phyloP scores from a whole-genome alignment of 495 filamentous ascomycete species.

The Penicillium flavigenum region DNA sequence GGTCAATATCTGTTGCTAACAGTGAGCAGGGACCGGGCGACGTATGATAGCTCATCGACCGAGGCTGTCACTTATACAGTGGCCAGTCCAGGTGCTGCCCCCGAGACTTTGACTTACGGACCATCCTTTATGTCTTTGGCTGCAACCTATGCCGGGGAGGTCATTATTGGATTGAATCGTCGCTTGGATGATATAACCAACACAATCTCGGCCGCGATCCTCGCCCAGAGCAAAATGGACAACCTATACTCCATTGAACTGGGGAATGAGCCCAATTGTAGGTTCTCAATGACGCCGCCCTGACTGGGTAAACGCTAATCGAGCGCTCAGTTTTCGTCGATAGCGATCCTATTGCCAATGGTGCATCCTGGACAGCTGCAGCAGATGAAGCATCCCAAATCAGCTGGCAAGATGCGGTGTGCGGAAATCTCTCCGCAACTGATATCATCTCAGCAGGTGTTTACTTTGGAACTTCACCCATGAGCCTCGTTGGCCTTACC shows the following conservation, averaged over 20 bases:
- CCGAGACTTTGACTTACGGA: conserved; percentile 55
- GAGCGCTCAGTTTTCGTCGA: conserved; percentile 11
- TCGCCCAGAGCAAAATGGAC: conserved; percentile 42
- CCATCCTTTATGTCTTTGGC: conserved; percentile 56
- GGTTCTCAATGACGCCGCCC: conserved; percentile 6
- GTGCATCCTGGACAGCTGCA: conserved; percentile 51
- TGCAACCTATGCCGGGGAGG: conserved; percentile 48
- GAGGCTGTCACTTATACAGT: conserved; percentile 58
- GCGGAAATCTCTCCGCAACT: conserved; percentile 43
- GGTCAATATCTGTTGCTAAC: neutral
- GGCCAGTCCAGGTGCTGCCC: conserved; percentile 51
- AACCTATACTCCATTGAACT: conserved; percentile 60
- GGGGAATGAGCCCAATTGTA: conserved; percentile 63
- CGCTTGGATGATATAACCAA: conserved; percentile 56
- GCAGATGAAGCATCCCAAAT: conserved; percentile 55
- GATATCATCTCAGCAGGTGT: conserved; percentile 59
- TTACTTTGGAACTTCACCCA: conserved; percentile 52
- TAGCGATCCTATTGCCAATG: conserved; percentile 52
- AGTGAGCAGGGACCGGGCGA: conserved; percentile 47
- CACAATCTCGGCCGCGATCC: conserved; percentile 54
- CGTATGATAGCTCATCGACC: conserved; percentile 50
- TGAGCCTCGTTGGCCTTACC: conserved; percentile 51
- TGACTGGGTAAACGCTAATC: neutral
- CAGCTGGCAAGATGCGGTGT: conserved; percentile 53
- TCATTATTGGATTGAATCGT: conserved; percentile 58